These are phyloP conservation scores for Sungouiella thailandica DNA, from an alignment of 805 yeast species.

Conservation along the genomic window DNA sequence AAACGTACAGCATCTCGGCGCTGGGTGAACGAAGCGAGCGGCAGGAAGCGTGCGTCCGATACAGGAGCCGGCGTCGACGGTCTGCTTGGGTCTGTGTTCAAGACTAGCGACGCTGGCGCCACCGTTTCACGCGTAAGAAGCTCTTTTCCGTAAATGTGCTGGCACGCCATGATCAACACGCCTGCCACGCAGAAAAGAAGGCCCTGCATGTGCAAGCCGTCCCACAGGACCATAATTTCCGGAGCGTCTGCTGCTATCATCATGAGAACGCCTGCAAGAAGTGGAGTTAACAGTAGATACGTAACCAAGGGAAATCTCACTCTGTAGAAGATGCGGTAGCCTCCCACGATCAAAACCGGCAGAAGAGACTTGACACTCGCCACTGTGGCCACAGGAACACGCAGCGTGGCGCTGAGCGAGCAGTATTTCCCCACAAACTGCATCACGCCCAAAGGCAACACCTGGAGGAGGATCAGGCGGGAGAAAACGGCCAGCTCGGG, in stretches of 20 bases:
- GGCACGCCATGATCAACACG: conserved; percentile 73
- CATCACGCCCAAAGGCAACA: conserved; percentile 60
- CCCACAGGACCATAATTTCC: conserved; percentile 6
- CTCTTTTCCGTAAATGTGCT: conserved; percentile 81
- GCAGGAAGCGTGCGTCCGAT: conserved; percentile 1
- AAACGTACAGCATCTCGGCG: conserved; percentile 18
- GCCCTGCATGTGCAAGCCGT: conserved; percentile 47
- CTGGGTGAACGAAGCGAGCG: conserved; percentile 7
- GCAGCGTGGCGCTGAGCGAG: conserved; percentile 58
- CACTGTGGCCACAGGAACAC: conserved; percentile 64
- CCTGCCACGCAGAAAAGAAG: conserved; percentile 63
- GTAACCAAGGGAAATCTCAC: conserved; percentile 47
- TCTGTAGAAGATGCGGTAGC: conserved; percentile 49
- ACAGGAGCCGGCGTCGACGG: conserved; percentile 16
- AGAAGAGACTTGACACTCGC: conserved; percentile 66
- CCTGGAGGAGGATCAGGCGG: conserved; percentile 35
- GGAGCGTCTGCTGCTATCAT: conserved; percentile 33
- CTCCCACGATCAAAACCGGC: conserved; percentile 54
- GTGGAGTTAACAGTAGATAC: conserved; percentile 47
- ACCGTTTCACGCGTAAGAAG: conserved; percentile 53
- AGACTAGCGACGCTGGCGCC: conserved; percentile 24
- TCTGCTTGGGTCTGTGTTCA: conserved; percentile 19
- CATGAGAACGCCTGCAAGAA: conserved; percentile 49
- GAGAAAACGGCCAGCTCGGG: conserved; percentile 32
- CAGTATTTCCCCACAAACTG: conserved; percentile 63